Conservation (phyloP, 2,329 filamentous ascomycete genomes). For the Cephalotrichum gorgonifer region DNA sequence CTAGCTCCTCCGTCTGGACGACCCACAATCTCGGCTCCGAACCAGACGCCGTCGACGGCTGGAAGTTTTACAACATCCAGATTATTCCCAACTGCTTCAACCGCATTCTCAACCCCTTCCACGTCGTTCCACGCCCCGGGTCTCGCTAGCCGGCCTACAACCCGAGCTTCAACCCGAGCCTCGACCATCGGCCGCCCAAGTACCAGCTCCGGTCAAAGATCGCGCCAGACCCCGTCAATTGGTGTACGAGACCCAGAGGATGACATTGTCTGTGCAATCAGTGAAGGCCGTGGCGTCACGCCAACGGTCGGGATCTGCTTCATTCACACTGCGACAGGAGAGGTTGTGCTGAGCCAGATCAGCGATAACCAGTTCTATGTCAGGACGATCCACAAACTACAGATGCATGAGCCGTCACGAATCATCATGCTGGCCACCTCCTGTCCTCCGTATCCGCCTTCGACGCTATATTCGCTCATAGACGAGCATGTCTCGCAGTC, state of each 20-base stretch:
- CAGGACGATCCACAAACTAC: conserved; percentile 76
- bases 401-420: conserved; percentile 67
- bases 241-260: conserved; percentile 42
- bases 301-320: conserved; percentile 80
- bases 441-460: conserved; percentile 54
- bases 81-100: neutral
- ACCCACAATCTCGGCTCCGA: neutral
- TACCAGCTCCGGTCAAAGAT: conserved; percentile 34
- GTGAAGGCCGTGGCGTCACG: conserved; percentile 77
- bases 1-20: neutral
- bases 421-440: conserved; percentile 69
- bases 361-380: conserved; percentile 90
- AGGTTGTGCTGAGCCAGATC: conserved; percentile 80
- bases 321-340: conserved; percentile 74
- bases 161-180: conserved; percentile 6
- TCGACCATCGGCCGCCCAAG: conserved; percentile 17
- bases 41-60: neutral
- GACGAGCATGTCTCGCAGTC: conserved; percentile 59
- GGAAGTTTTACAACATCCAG: neutral
- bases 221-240: conserved; percentile 25
- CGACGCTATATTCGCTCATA: conserved; percentile 64
- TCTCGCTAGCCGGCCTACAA: neutral
- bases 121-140: conserved; percentile 3
- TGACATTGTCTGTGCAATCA: conserved; percentile 77
- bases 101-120: neutral